A percentile compares a stretch with the other conserved stretches of the same genome.
Conservation (phyloP, 257 asterid genomes). For the Solanum tarapatanum region DNA sequence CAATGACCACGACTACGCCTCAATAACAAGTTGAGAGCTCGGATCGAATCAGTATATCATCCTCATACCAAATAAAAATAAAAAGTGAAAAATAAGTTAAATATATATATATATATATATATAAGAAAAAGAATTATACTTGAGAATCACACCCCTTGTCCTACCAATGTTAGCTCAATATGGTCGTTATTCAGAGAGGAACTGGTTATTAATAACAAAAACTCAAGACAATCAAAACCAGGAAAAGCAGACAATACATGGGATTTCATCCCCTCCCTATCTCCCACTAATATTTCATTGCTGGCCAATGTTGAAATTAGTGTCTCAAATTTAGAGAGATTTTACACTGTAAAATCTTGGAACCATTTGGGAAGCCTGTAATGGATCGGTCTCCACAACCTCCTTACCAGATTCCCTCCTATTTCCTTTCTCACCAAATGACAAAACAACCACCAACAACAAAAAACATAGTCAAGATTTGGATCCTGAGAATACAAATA, state of each 20-base stretch:
- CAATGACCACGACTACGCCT: background rate
- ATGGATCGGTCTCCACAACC: background rate
- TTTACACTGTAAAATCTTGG: background rate
- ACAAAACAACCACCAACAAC: background rate
- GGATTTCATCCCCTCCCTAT: background rate
- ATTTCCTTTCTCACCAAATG: background rate
- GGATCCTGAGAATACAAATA: background rate
- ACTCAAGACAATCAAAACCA: background rate
- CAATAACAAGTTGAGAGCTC: background rate
- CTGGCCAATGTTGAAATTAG: background rate
- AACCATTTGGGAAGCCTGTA: background rate
- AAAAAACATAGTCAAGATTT: background rate
- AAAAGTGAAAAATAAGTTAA: background rate
- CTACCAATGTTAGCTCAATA: background rate
- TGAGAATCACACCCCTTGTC: background rate
- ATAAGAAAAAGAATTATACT: background rate
- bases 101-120: background rate
- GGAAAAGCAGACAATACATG: background rate
- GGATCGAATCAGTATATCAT: background rate
- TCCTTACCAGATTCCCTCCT: background rate
- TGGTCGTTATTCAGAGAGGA: background rate
- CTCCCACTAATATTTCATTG: background rate
- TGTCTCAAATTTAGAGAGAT: background rate
- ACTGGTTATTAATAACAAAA: background rate
- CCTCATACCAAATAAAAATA: background rate